phyloP scores from a whole-genome alignment of 352 stramenopile genomes.

The Phytophthora capsici region DNA sequence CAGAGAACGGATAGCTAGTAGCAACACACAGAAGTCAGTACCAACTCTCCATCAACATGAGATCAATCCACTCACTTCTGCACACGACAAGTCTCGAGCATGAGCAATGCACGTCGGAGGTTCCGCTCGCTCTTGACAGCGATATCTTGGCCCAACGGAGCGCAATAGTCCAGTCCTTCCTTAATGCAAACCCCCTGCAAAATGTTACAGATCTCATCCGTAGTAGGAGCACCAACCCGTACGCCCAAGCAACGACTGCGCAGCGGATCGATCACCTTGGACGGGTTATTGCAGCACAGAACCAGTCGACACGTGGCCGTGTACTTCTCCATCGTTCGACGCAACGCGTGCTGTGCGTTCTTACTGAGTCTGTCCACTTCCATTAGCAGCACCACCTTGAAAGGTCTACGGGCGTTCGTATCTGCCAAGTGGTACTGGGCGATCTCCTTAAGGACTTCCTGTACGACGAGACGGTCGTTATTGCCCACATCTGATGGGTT shows the following conservation, averaged over 20 bases:
- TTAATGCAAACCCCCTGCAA: constrained; percentile 92
- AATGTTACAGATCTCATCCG: constrained; percentile 92
- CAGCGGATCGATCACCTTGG: constrained; percentile 98
- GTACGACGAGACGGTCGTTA: constrained; percentile 97
- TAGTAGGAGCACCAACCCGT: constrained; percentile 91
- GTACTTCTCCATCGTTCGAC: constrained; percentile 98
- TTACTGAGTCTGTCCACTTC: constrained; percentile 98
- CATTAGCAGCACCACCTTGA: constrained; percentile 96
- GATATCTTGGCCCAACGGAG: constrained; percentile 92
- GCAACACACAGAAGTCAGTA: constrained; percentile 1
- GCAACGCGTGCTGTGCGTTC: constrained; percentile 97
- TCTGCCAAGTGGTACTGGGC: constrained; percentile 91
- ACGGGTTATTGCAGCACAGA: constrained; percentile 97
- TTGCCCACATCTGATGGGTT: constrained; percentile 97
- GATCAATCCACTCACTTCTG: constrained; percentile 52
- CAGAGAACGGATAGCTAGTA: constrained; percentile 84
- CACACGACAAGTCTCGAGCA: constrained; percentile 95
- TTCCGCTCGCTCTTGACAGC: constrained; percentile 94
- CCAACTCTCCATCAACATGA: background rate
- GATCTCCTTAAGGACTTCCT: constrained; percentile 99
- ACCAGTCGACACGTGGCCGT: constrained; percentile 96
- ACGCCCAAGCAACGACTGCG: constrained; percentile 96
- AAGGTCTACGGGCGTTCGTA: constrained; percentile 72
- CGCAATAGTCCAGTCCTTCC: constrained; percentile 91
- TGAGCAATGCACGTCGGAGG: constrained; percentile 96